A percentile compares a stretch with the other conserved stretches of the same genome.
Conservation (phyloP, 306 rosid species). For the cucumber (Cucumis sativus) region Cucumber_9930_V3 NC_026659.2:28368501-28369000, state of each 20-base stretch:
- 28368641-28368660: neutral
- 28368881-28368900: constrained; percentile 4
- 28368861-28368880: neutral
- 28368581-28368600: neutral
- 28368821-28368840: neutral
- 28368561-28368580: neutral
- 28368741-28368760: constrained; percentile 99
- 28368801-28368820: neutral
- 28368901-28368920: constrained; percentile 91
- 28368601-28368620: too few species aligned
- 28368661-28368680: neutral
- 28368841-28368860: neutral
- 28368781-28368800: constrained; percentile 63
- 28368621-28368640: neutral
- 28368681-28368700: constrained; percentile 61
- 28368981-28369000: neutral
- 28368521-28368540: neutral
- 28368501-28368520: neutral
- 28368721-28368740: constrained; percentile 74
- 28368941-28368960: constrained; percentile 91
- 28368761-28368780: constrained; percentile 86
- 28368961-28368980: constrained; percentile 50
- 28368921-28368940: constrained; percentile 98
- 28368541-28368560: neutral
- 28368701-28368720: constrained; percentile 74